Percentiles rank a stretch among this genome's conserved stretches.
Conservation (phyloP, 768 basidiomycete species). For the Leccinum imitatum region DNA sequence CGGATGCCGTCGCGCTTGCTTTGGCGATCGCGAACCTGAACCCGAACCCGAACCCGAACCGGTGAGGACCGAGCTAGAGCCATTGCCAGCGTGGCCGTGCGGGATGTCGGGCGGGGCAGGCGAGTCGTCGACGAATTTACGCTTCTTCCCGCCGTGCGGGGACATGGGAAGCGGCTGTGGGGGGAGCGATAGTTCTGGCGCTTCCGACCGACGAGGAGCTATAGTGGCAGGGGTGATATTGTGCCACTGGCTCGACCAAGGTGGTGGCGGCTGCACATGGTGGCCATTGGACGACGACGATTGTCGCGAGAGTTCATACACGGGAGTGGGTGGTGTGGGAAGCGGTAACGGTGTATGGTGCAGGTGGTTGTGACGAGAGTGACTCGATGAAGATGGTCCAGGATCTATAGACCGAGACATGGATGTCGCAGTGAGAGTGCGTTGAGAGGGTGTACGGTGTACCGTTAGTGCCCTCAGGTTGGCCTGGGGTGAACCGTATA, state of each 20-base stretch:
- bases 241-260: constrained; percentile 36
- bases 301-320: constrained; percentile 32
- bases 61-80: constrained; percentile 4
- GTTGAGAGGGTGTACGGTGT: constrained; percentile 12
- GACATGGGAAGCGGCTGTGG: constrained; percentile 20
- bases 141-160: constrained; percentile 35
- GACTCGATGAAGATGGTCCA: constrained; percentile 32
- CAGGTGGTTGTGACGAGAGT: constrained; percentile 29
- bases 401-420: constrained; percentile 27
- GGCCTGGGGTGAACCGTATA: constrained; percentile 42
- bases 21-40: constrained; percentile 34
- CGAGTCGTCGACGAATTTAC: constrained; percentile 36
- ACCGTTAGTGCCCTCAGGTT: constrained; percentile 29
- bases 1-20: constrained; percentile 34
- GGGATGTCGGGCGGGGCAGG: constrained; percentile 25
- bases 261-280: constrained; percentile 35
- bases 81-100: constrained; percentile 10
- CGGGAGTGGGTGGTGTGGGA: constrained; percentile 35
- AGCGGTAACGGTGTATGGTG: constrained; percentile 33
- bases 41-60: constrained; percentile 14
- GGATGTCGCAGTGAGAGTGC: constrained; percentile 15
- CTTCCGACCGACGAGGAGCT: constrained; percentile 25
- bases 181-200: constrained; percentile 19
- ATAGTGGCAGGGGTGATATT: constrained; percentile 17
- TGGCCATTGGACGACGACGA: constrained; percentile 32